These are phyloP conservation scores for Aspergillus unguis DNA, from an alignment of 2,329 filamentous ascomycete species.

Conservation along the genomic window DNA sequence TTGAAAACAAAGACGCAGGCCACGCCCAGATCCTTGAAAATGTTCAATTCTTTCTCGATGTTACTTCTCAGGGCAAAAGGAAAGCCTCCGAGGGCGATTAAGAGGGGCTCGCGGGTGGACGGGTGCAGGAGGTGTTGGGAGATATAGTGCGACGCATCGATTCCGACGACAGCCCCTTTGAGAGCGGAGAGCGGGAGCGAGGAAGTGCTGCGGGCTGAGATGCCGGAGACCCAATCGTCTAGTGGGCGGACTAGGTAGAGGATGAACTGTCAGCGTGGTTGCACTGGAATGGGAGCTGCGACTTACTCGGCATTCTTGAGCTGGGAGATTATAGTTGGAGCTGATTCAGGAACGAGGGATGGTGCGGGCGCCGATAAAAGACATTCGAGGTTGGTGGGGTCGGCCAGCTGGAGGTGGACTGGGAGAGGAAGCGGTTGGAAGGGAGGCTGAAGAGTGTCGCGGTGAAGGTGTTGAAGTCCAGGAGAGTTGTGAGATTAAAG, in stretches of 20 bases:
- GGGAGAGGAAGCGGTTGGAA: not conserved
- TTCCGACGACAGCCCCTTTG: conserved; percentile 70
- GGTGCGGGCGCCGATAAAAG: conserved; percentile 26
- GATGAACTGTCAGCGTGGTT: conserved; percentile 6
- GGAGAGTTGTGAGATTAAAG: not conserved
- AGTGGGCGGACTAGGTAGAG: conserved; percentile 46
- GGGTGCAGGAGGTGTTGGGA: conserved; percentile 69
- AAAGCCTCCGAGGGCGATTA: conserved; percentile 83
- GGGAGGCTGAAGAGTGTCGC: not conserved
- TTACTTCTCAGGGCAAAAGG: conserved; percentile 73
- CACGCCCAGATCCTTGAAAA: conserved; percentile 67
- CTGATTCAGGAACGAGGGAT: conserved; percentile 15
- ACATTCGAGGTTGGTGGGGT: conserved; percentile 17
- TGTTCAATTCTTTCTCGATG: conserved; percentile 72
- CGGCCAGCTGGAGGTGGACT: not conserved
- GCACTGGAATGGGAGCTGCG: not conserved
- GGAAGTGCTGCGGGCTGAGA: conserved; percentile 47
- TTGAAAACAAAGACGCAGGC: conserved; percentile 89
- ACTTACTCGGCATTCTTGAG: conserved; percentile 39
- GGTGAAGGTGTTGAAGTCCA: too few species aligned
- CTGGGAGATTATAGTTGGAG: conserved; percentile 24
- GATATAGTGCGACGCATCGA: conserved; percentile 89
- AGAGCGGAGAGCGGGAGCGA: conserved; percentile 66
- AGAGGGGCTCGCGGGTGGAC: conserved; percentile 76
- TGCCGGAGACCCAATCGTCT: conserved; percentile 56